phyloP scores from a whole-genome alignment of 2,329 filamentous ascomycete species.

The Fusarium gaditjirri region DNA sequence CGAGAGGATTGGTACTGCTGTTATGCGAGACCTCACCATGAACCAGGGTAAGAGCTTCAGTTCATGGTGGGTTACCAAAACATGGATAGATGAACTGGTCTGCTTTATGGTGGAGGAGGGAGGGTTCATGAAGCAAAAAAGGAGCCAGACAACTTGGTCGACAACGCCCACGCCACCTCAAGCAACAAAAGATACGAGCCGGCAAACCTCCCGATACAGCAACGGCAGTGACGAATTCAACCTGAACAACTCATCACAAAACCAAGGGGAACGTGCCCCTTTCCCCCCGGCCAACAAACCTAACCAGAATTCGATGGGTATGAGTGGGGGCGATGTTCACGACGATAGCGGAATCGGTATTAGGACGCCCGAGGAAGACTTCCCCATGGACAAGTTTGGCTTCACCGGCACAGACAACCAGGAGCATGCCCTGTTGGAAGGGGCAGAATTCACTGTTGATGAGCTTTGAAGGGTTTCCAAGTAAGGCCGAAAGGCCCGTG shows the following conservation, averaged over 20 bases:
- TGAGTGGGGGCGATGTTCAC: constrained; percentile 60
- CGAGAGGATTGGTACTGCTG: constrained; percentile 78
- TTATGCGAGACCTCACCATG: constrained; percentile 84
- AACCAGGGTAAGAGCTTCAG: constrained; percentile 82
- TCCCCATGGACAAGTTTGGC: constrained; percentile 68
- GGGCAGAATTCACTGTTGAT: constrained; percentile 43
- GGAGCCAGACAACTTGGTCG: constrained; percentile 47
- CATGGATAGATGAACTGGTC: constrained; percentile 95
- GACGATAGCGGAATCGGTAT: constrained; percentile 83
- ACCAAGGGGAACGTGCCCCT: constrained; percentile 61
- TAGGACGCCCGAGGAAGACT: constrained; percentile 73
- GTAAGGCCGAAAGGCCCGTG: neutral
- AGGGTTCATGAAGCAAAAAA: constrained; percentile 78
- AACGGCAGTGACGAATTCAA: constrained; percentile 59
- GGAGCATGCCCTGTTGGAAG: constrained; percentile 49
- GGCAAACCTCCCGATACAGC: constrained; percentile 54
- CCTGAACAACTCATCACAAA: constrained; percentile 57
- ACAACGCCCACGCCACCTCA: constrained; percentile 48
- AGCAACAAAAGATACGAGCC: constrained; percentile 50
- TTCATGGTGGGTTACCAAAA: constrained; percentile 96
- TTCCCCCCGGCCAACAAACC: constrained; percentile 59
- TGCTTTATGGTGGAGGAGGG: constrained; percentile 90
- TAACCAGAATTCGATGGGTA: constrained; percentile 53
- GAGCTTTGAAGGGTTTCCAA: constrained; percentile 27
- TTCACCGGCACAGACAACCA: constrained; percentile 54